A percentile compares a stretch with the other conserved stretches of the same genome.
These are phyloP conservation scores for Rhodamnia rubescens DNA, from an alignment of 345 rosid species.

Conservation along the genomic window DNA sequence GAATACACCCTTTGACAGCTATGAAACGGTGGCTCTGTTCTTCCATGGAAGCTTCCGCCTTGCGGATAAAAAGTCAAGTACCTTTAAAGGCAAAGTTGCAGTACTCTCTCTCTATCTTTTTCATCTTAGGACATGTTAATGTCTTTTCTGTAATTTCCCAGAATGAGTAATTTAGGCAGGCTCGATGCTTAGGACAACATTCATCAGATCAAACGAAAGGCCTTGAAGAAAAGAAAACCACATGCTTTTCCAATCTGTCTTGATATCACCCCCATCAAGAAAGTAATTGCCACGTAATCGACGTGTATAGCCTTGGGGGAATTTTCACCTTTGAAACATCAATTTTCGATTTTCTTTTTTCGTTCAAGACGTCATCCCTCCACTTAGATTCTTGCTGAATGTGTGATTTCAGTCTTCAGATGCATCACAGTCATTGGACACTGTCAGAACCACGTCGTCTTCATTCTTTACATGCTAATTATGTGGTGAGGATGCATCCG, in stretches of 20 bases:
- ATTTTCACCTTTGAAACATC: not conserved
- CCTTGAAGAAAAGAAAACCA: not conserved
- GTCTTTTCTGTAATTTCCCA: not conserved
- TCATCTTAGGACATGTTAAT: not conserved
- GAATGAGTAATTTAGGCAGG: not conserved
- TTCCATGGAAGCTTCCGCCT: not conserved
- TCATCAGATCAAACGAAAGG: not conserved
- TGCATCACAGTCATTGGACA: not conserved
- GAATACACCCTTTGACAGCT: not conserved
- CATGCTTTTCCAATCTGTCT: not conserved
- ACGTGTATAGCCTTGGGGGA: not conserved
- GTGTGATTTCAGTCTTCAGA: not conserved
- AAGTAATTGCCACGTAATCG: not conserved
- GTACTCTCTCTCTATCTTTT: not conserved
- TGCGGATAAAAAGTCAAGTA: not conserved
- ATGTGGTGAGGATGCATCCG: not conserved
- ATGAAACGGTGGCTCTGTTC: not conserved
- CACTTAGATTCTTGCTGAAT: not conserved
- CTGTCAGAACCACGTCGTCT: not conserved
- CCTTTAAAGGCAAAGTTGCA: not conserved
- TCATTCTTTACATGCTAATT: not conserved
- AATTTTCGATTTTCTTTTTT: not conserved
- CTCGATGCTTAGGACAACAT: not conserved
- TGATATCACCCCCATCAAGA: not conserved
- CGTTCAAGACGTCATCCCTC: not conserved